Evolutionary conservation across 768 basidiomycete genomes (phyloP).

Genomic region (Megacollybia marginata): DNA sequence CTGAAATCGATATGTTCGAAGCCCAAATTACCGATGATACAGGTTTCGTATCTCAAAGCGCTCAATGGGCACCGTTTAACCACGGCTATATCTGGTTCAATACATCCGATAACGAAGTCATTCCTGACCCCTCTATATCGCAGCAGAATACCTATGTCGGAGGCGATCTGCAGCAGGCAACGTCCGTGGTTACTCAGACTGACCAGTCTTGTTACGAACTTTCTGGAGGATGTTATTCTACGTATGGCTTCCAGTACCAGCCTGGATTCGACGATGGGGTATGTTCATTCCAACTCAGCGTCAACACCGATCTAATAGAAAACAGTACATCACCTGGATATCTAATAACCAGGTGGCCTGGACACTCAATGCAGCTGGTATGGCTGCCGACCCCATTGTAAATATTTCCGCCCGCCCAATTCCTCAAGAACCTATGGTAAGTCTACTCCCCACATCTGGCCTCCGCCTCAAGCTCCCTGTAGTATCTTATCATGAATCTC

Average conservation of each 20-base stretch:
- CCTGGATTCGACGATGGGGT: conserved; percentile 61
- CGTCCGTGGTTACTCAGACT: conserved; percentile 64
- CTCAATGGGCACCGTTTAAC: conserved; percentile 85
- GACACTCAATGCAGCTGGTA: conserved; percentile 64
- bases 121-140: conserved; percentile 48
- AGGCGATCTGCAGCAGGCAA: conserved; percentile 68
- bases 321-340: conserved; percentile 82
- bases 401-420: conserved; percentile 63
- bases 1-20: conserved; percentile 90
- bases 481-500: conserved; percentile 81
- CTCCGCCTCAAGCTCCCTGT: conserved; percentile 25
- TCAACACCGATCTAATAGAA: background rate
- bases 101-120: conserved; percentile 48
- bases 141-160: conserved; percentile 61
- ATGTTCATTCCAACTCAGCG: conserved; percentile 16
- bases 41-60: conserved; percentile 78
- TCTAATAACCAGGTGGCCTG: conserved; percentile 59
- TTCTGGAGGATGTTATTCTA: conserved; percentile 50
- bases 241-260: conserved; percentile 54
- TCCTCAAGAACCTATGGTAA: conserved; percentile 81
- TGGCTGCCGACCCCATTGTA: conserved; percentile 53
- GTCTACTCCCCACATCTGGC: conserved; percentile 8
- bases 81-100: conserved; percentile 64
- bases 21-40: conserved; percentile 45
- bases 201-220: conserved; percentile 65